Evolutionary conservation across 305 asterid genomes (phyloP).

Genomic region (Rubia tinctorum): DNA sequence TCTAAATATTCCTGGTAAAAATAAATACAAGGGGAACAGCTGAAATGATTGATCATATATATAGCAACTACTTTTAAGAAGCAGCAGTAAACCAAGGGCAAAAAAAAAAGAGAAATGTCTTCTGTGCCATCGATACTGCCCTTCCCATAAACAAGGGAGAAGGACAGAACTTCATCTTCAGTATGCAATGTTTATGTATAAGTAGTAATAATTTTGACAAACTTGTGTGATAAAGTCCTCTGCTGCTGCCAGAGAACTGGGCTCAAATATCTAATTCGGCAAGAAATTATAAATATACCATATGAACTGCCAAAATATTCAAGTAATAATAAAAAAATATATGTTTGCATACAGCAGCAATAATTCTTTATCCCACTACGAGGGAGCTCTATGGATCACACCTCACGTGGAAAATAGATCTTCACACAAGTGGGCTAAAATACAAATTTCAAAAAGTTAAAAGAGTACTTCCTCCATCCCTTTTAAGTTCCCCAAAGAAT

Average conservation of each 20-base stretch:
- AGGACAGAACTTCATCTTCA: neutral
- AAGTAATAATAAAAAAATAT: neutral
- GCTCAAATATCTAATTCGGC: neutral
- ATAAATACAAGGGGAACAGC: neutral
- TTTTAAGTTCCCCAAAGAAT: neutral
- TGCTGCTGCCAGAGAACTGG: neutral
- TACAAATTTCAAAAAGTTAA: neutral
- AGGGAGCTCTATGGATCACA: neutral
- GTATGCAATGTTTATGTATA: neutral
- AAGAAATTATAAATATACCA: neutral
- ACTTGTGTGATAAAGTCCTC: neutral
- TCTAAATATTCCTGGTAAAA: slow-evolving; percentile 79
- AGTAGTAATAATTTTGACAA: neutral
- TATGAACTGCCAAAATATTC: too few species aligned
- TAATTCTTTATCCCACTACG: neutral
- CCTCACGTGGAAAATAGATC: neutral
- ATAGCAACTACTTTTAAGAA: neutral
- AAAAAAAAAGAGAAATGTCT: neutral
- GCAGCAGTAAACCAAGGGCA: too few species aligned
- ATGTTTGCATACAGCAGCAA: neutral
- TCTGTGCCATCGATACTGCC: neutral
- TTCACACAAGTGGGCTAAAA: neutral
- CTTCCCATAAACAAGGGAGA: neutral
- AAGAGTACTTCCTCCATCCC: neutral
- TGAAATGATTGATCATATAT: neutral